A percentile compares a stretch with the other conserved stretches of the same genome.
phyloP scores from a whole-genome alignment of 1,284 basidiomycete genomes.

The Exobasidium rhododendri region DNA sequence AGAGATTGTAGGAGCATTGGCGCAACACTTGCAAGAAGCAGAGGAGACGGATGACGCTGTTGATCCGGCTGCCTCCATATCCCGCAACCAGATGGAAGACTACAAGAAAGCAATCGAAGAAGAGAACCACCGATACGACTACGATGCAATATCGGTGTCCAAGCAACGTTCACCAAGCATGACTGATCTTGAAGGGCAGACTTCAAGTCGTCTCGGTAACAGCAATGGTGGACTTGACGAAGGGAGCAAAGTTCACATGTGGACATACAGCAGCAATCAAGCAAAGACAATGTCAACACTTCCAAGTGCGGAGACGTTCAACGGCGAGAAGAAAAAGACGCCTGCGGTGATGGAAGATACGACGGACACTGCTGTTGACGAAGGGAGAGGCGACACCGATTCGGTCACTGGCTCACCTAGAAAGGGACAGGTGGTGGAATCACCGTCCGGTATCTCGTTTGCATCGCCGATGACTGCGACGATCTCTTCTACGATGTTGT shows the following conservation, averaged over 20 bases:
- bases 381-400: neutral
- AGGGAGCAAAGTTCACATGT: neutral
- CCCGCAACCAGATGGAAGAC: slow-evolving; percentile 38
- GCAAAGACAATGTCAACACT: neutral
- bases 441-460: neutral
- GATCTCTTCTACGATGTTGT: neutral
- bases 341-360: too few relatives aligned
- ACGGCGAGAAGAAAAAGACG: too few relatives aligned
- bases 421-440: neutral
- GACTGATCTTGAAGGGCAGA: neutral
- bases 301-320: neutral
- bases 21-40: slow-evolving; percentile 37
- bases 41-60: slow-evolving; percentile 30
- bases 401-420: neutral
- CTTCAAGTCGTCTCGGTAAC: neutral
- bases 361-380: too few relatives aligned
- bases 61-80: slow-evolving; percentile 40
- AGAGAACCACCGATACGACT: neutral
- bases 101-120: slow-evolving; percentile 24
- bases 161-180: neutral
- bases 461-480: neutral
- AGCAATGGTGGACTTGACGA: neutral
- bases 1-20: slow-evolving; percentile 27
- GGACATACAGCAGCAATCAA: neutral
- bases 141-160: neutral